Conservation (phyloP, 805 yeast genomes). For the Wickerhamiella australiensis region DNA sequence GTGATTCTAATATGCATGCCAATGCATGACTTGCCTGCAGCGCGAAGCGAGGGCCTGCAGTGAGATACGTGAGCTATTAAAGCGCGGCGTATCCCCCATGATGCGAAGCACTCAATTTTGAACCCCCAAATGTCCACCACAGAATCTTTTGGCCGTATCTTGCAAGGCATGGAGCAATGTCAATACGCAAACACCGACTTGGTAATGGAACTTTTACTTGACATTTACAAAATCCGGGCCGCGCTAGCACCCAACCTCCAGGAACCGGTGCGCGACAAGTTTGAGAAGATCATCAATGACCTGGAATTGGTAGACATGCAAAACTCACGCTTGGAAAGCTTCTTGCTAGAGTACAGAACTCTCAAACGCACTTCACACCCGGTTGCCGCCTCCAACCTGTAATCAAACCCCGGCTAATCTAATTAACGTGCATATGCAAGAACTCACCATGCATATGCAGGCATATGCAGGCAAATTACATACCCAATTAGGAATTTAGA, state of each 20-base stretch:
- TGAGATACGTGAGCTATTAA: not conserved
- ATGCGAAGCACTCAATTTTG: not conserved
- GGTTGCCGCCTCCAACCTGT: not conserved
- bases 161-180: constrained; percentile 3
- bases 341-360: constrained; percentile 1
- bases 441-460: not conserved
- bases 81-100: constrained; percentile 1
- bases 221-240: not conserved
- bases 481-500: not conserved
- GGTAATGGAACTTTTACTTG: not conserved
- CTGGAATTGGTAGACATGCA: constrained; percentile 5
- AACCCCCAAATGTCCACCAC: not conserved
- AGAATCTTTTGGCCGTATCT: not conserved
- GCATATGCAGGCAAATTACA: constrained; percentile 4
- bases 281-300: not conserved
- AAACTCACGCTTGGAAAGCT: constrained; percentile 4
- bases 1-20: not conserved
- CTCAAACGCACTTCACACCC: not conserved
- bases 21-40: not conserved
- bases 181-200: constrained; percentile 8
- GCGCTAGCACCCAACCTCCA: not conserved
- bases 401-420: not conserved
- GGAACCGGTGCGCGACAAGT: not conserved
- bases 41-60: not conserved
- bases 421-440: constrained; percentile 2